Evolutionary conservation across 495 filamentous ascomycete genomes (phyloP).

Genomic region (Trichocladium antarcticum): DNA sequence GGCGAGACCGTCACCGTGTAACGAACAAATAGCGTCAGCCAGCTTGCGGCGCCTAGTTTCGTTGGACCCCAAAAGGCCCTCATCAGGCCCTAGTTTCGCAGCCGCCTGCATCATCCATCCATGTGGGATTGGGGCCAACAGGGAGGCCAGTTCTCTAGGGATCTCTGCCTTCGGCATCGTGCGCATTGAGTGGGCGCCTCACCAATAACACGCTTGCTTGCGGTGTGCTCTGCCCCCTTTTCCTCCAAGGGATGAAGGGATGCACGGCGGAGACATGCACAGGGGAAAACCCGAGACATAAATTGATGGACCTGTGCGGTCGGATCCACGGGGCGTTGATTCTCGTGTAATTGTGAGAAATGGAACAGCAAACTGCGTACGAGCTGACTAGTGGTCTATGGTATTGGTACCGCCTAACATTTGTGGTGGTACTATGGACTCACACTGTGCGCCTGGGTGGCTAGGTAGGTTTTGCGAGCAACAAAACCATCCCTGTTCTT

Average conservation of each 20-base stretch:
- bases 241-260: neutral
- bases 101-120: constrained; percentile 1
- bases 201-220: neutral
- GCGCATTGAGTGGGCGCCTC: neutral
- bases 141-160: neutral
- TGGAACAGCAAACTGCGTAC: neutral
- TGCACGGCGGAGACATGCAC: constrained; percentile 3
- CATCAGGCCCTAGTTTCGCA: constrained; percentile 7
- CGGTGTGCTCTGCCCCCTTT: neutral
- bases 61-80: neutral
- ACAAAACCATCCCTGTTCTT: neutral
- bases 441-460: neutral
- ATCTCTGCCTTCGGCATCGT: neutral
- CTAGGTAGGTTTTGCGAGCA: neutral
- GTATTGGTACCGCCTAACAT: too few relatives aligned
- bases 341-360: neutral
- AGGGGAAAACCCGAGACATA: constrained; percentile 1
- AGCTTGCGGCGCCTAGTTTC: constrained; percentile 1
- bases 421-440: neutral
- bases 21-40: neutral
- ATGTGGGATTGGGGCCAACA: constrained; percentile 3
- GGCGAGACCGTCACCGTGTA: neutral
- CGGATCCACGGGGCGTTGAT: constrained; percentile 2
- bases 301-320: neutral
- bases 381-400: too few relatives aligned